Percentiles rank a stretch among this genome's conserved stretches.
Conservation (phyloP, 495 filamentous ascomycete genomes). For the Talaromyces liani region DNA sequence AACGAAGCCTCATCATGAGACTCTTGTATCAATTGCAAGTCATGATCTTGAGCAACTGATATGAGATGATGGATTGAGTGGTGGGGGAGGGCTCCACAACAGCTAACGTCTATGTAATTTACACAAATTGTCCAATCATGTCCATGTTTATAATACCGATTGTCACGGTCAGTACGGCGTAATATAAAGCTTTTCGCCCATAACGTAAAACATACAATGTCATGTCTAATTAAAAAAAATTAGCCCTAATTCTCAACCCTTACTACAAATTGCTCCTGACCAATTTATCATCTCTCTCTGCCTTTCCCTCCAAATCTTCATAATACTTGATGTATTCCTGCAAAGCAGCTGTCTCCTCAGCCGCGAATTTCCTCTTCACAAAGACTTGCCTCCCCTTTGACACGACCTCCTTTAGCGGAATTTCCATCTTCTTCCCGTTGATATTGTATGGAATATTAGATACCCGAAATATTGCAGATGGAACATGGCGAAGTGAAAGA, state of each 20-base stretch:
- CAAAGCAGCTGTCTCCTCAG: neutral
- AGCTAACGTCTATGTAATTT: neutral
- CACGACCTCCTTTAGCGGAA: conserved; percentile 69
- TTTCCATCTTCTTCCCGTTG: conserved; percentile 74
- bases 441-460: conserved; percentile 53
- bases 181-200: neutral
- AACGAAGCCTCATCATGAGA: neutral
- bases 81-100: neutral
- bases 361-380: conserved; percentile 2
- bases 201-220: neutral
- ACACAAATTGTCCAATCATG: neutral
- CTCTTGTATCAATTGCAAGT: neutral
- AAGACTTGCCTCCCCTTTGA: conserved; percentile 19
- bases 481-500: conserved; percentile 5
- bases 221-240: too few relatives aligned
- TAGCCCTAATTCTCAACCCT: too few relatives aligned
- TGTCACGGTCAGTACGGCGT: neutral
- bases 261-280: neutral
- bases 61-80: neutral
- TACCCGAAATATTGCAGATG: conserved; percentile 1
- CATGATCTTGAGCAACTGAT: neutral
- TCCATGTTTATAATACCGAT: neutral
- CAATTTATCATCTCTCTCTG: neutral
- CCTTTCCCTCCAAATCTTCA: neutral
- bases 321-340: conserved; percentile 3